These are phyloP conservation scores for Sisymbrium altissimum DNA, from an alignment of 345 rosid species.

Conservation along the genomic window DNA sequence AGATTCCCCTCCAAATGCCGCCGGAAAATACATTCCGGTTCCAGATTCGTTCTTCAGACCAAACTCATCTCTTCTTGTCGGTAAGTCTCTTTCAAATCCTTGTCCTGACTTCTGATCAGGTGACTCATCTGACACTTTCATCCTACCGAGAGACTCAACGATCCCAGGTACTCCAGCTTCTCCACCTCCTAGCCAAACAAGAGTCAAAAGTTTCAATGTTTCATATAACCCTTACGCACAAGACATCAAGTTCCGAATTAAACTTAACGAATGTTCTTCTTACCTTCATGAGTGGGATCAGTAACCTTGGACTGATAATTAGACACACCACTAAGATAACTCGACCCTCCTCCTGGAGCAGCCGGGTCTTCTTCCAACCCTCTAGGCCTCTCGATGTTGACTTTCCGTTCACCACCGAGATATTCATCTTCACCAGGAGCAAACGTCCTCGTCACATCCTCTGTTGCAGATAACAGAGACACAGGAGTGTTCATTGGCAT, in stretches of 20 bases:
- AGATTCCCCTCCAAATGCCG: background rate
- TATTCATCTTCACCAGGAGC: constrained; percentile 29
- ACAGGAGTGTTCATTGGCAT: constrained; percentile 38
- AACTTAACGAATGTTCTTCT: background rate
- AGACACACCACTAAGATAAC: constrained; percentile 27
- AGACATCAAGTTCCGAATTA: background rate
- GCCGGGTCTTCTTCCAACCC: constrained; percentile 57
- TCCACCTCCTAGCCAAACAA: constrained; percentile 35
- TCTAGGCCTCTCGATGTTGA: constrained; percentile 37
- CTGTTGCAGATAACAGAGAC: constrained; percentile 20
- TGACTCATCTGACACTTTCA: constrained; percentile 34
- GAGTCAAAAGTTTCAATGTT: background rate
- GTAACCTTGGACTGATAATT: constrained; percentile 59
- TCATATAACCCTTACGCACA: background rate
- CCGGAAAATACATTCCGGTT: background rate
- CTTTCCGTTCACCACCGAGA: constrained; percentile 35
- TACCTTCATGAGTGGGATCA: constrained; percentile 50
- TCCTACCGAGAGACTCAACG: constrained; percentile 37
- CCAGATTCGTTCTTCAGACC: background rate
- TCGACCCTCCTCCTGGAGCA: constrained; percentile 37
- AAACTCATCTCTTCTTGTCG: constrained; percentile 12
- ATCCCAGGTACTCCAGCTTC: constrained; percentile 35
- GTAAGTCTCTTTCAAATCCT: background rate
- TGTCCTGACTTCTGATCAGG: constrained; percentile 4
- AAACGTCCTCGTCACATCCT: constrained; percentile 35